Percentiles rank a stretch among this genome's conserved stretches.
phyloP scores from a whole-genome alignment of 805 yeast genomes.

The Isabelozyma rhagii region DNA sequence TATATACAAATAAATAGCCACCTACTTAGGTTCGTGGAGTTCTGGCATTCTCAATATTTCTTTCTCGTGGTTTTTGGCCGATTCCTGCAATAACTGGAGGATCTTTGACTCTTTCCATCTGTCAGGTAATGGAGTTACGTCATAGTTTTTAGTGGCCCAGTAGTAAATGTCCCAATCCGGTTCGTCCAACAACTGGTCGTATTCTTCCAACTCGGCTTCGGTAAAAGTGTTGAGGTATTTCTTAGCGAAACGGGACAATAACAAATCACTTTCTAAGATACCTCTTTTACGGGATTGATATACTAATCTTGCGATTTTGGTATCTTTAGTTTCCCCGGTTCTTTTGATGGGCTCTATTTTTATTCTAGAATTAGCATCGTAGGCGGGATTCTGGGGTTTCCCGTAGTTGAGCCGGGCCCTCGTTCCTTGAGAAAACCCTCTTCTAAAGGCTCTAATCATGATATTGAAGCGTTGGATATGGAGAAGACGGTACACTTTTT shows the following conservation, averaged over 20 bases:
- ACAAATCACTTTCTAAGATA: slow-evolving; percentile 85
- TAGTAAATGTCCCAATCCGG: slow-evolving; percentile 99
- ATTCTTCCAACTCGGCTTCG: slow-evolving; percentile 72
- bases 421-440: background rate
- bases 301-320: slow-evolving; percentile 79
- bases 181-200: slow-evolving; percentile 81
- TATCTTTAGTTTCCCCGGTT: slow-evolving; percentile 65
- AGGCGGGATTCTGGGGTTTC: slow-evolving; percentile 40
- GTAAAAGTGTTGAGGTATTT: slow-evolving; percentile 59
- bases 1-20: background rate
- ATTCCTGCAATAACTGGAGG: slow-evolving; percentile 62
- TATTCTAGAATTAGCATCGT: slow-evolving; percentile 27
- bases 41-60: slow-evolving; percentile 86
- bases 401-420: slow-evolving; percentile 30
- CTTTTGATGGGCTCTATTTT: slow-evolving; percentile 79
- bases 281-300: slow-evolving; percentile 96
- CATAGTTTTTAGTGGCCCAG: slow-evolving; percentile 89
- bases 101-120: slow-evolving; percentile 73
- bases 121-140: slow-evolving; percentile 82
- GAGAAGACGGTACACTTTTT: too few relatives aligned
- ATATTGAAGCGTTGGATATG: too few relatives aligned
- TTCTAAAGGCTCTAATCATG: background rate
- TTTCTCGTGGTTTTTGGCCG: slow-evolving; percentile 67
- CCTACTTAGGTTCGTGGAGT: slow-evolving; percentile 11
- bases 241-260: slow-evolving; percentile 83